Base-by-base conservation (phyloP, 352 stramenopile species). In the Peronospora destructor region DNA sequence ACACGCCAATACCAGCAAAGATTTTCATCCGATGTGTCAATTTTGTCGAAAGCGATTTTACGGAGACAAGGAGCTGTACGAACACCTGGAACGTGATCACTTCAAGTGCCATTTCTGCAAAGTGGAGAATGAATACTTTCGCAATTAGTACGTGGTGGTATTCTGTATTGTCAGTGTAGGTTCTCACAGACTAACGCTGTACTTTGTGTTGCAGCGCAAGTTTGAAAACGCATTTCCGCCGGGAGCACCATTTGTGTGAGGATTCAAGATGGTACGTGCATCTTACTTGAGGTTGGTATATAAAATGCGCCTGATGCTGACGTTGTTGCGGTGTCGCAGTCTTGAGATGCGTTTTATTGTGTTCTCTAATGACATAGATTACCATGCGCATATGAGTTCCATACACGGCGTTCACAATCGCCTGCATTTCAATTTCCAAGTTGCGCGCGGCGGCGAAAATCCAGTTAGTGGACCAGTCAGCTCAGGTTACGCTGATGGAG, bases 81-180 rank as follows among this genome's bases (percentile, higher is more conserved):
- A 89, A 19, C 85, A 95, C 49, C 50, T 95, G 25, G 81, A 91
- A 57, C 85, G 85, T 37, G 81, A 95, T 46, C 85, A 95, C 50
- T 95, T 91, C 62, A 92, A 87, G 52, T 95, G 85, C 48, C 84
- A 95, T 46, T 71, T 95, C 14, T 95, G 85, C 77, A 87, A 89
- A 46, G 61, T 76, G 26, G 82, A 90, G 53, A 81, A 92, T 59
- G 74, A 91, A 28, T 92, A 95, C 61, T 95, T 88, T 57, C 77
- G 84, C 49, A 91, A 95, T 64, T 95, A 95, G 76, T 89, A 71
- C 10, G 16, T 52, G 38, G 3, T 12, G 9, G 1, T 38, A 2
- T n/a, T 37, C 6, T 6, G 0, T 40, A 6, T 28, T 39, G 49
- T 25, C 9, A 11, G 10, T 38, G 21, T 45, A 5, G 7, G 6